A percentile compares a stretch with the other conserved stretches of the same genome.
These are phyloP conservation scores for Protea cynaroides DNA, from an alignment of 164 flowering plant species.

Conservation along the genomic window DNA sequence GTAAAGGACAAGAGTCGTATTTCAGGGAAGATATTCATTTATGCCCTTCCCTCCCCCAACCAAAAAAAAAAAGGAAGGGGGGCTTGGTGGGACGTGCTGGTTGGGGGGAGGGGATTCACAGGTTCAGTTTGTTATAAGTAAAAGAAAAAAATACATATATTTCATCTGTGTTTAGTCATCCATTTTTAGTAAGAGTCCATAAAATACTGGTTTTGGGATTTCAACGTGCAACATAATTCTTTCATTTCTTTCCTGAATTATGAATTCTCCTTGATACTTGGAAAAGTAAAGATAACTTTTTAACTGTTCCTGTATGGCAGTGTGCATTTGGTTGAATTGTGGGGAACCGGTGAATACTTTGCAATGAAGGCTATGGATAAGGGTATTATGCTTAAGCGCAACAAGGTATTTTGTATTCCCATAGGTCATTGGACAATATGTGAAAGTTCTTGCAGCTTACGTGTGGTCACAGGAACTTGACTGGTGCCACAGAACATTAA, in stretches of 20 bases:
- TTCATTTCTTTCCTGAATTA: neutral
- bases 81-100: too few relatives aligned
- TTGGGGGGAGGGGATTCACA: too few relatives aligned
- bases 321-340: constrained; percentile 91
- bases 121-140: too few relatives aligned
- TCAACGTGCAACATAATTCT: neutral
- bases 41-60: too few relatives aligned
- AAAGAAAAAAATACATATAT: too few relatives aligned
- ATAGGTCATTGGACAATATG: neutral
- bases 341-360: constrained; percentile 70
- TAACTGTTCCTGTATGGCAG: constrained; percentile 33
- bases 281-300: neutral
- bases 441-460: neutral
- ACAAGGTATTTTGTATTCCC: constrained; percentile 55
- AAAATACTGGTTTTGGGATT: neutral
- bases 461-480: too few relatives aligned
- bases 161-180: too few relatives aligned
- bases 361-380: constrained; percentile 99
- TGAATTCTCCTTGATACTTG: neutral
- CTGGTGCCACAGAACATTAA: too few relatives aligned
- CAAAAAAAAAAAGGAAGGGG: too few relatives aligned
- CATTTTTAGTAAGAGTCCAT: too few relatives aligned
- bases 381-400: constrained; percentile 83
- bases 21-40: too few relatives aligned
- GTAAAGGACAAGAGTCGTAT: too few relatives aligned